Evolutionary conservation across 164 flowering plant species (phyloP), one percentile per base, ranked within the genome.

Genomic region (Berberis thunbergii): DNA sequence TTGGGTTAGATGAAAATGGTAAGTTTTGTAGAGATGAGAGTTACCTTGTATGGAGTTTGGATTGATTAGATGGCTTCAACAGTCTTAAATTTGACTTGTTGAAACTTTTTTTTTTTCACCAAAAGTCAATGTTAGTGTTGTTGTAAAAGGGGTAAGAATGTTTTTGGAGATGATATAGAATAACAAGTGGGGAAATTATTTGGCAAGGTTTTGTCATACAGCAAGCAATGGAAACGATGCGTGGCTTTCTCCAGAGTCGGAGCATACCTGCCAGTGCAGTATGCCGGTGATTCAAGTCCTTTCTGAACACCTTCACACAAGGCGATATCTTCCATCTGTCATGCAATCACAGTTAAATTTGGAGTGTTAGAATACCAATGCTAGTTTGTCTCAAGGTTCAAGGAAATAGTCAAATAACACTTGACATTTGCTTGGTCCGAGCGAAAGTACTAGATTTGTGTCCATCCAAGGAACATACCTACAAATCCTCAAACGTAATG

Each of bases 401-500:
- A 93, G 78, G 67, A 88, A 94, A 72, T 86, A 94, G 70, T 94
- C 96, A 75, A 94, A 94, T 69, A 90, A 78, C 59, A 90, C 97
- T 76, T 66, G 74, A 71, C 98, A 94, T 79, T 78, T 86, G 54
- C 75, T 74, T 10, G 86, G 84, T 62, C 95, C 97, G 40, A 86
- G 63, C 4, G 98, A 97, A 44, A 94, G 77, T 57, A 88, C 96
- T 10, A 90, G 83, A 76, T 94, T 94, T 39, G 97, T 94, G 70
- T 90, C 97, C 96, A 94, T 84, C 98, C 98, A 90, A 49, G 96
- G 98, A 60, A 97, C 97, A 68, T 90, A 94, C 80, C 98, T 93
- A 60, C n/a, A 52, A 67, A 63, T 45, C 38, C 41, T 7, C 5
- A 50, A 48, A 62, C 26, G 8, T 58, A 12, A 43, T 8, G 55